Evolutionary conservation across 2,329 filamentous ascomycete genomes (phyloP).

Genomic region (Cladosporium sp.): DNA sequence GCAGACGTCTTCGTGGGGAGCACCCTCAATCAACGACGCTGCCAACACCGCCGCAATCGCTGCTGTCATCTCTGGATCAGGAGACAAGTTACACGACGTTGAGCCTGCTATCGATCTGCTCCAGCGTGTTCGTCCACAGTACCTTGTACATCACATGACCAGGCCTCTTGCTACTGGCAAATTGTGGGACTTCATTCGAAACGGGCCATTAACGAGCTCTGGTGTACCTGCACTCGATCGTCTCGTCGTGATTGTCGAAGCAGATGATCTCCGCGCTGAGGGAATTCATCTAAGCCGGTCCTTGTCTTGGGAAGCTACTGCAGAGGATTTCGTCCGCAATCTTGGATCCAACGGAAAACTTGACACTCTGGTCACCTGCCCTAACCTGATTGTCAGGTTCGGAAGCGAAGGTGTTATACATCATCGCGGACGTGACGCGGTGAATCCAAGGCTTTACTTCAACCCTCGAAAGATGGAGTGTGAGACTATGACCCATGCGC

Average conservation of each 20-base stretch:
- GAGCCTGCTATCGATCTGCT: slow-evolving; percentile 31
- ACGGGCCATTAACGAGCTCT: slow-evolving; percentile 28
- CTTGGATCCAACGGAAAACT: slow-evolving; percentile 31
- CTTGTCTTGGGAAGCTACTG: slow-evolving; percentile 30
- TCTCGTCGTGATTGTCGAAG: slow-evolving; percentile 32
- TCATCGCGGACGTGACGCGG: slow-evolving; percentile 31
- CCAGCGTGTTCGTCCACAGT: slow-evolving; percentile 25
- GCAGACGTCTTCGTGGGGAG: slow-evolving; percentile 26
- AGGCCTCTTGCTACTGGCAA: slow-evolving; percentile 28
- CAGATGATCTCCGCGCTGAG: slow-evolving; percentile 31
- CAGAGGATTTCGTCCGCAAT: slow-evolving; percentile 32
- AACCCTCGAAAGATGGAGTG: slow-evolving; percentile 26
- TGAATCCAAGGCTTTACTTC: slow-evolving; percentile 30
- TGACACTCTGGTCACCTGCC: slow-evolving; percentile 32
- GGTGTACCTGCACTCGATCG: slow-evolving; percentile 29
- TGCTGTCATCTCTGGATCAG: slow-evolving; percentile 30
- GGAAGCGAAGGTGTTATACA: slow-evolving; percentile 31
- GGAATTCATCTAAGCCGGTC: slow-evolving; percentile 30
- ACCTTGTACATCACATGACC: slow-evolving; percentile 33
- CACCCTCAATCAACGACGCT: slow-evolving; percentile 22
- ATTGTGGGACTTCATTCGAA: slow-evolving; percentile 31
- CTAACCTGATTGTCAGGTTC: slow-evolving; percentile 32
- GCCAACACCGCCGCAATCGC: slow-evolving; percentile 18
- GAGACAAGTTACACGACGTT: slow-evolving; percentile 27
- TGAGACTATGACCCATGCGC: slow-evolving; percentile 4